These are phyloP conservation scores for Populus simonii DNA, from an alignment of 345 rosid genomes.

Conservation along the genomic window DNA sequence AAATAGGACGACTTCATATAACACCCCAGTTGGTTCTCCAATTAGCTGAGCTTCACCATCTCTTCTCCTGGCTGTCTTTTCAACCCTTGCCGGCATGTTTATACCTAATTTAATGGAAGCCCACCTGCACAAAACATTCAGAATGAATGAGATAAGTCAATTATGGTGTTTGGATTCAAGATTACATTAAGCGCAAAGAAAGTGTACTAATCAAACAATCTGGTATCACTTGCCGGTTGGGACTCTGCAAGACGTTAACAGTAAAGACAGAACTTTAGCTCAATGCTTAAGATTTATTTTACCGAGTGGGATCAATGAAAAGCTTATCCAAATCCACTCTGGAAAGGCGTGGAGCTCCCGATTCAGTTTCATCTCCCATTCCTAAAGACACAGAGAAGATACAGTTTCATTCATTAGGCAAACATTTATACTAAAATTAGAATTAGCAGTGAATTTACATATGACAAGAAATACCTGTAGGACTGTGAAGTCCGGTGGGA, in stretches of 20 bases:
- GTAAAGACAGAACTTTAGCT: not conserved
- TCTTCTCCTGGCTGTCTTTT: conserved; percentile 65
- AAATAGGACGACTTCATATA: conserved; percentile 63
- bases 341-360: conserved; percentile 47
- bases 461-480: conserved; percentile 35
- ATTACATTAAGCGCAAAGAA: not conserved
- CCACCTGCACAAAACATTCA: conserved; percentile 46
- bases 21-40: conserved; percentile 87
- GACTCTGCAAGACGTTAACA: not conserved
- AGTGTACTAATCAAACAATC: too few species aligned
- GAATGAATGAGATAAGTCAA: not conserved
- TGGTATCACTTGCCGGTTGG: not conserved
- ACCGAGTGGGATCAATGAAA: conserved; percentile 64
- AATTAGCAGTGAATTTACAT: not conserved
- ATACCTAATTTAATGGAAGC: conserved; percentile 66
- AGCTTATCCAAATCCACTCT: conserved; percentile 53
- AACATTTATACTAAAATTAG: conserved; percentile 2
- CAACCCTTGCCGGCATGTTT: conserved; percentile 74
- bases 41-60: conserved; percentile 66
- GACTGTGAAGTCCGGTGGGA: conserved; percentile 21
- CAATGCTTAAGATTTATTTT: conserved; percentile 7
- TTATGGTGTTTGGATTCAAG: not conserved
- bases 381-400: conserved; percentile 38
- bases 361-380: conserved; percentile 37
- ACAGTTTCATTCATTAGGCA: conserved; percentile 17